Base-by-base conservation (phyloP, 2,329 filamentous ascomycete species). In the Didymella lethalis region DNA sequence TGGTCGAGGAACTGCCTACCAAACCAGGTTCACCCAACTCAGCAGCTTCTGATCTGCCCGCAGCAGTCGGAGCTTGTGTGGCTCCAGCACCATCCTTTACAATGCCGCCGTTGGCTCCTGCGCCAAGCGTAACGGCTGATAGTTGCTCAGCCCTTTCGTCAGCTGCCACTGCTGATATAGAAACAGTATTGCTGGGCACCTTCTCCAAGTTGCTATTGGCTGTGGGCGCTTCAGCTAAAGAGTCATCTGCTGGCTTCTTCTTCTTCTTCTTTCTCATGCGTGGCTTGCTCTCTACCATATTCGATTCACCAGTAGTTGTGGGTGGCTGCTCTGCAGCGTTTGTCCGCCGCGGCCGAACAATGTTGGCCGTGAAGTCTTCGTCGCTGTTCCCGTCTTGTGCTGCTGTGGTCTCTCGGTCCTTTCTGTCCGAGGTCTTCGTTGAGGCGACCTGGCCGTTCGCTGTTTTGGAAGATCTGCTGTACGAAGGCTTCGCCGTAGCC, bases 251-350 rank as follows among this genome's bases (percentile, higher is more conserved):
- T 48, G 58, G 57, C 46, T 61, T 65, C 55, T 64, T 72, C 53
- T 65, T 73, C 50, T 69, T 74, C 50, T 70, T 69, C 16, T 70
- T 63, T 32, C 75, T 64, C 74, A 78, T 76, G 10, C 75, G 68
- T 40, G 77, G 72, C 40, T 75, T 77, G 3, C 71, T 68, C 43
- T 76, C 75, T 23, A 77, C 74, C 10, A 77, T 44, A 48, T 71
- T 63, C 29, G 70, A 53, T 62, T 71, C 46, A 48, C 46, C 43
- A 14, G 45, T 36, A 11, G 50, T 51, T 16, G 40, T 18, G 20
- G 41, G 34, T 8, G 14, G 18, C 29, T 59, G 50, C 28, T 48
- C 47, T 41, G 40, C 26, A 18, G 26, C 47, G 2, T 50, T 59
- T 2, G 26, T 36, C 14, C 56, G 50, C 14, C 46, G 34, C 23